A percentile compares a stretch with the other conserved stretches of the same genome.
Conservation (phyloP, 805 yeast species). For the Ogataea ramenticola region DNA sequence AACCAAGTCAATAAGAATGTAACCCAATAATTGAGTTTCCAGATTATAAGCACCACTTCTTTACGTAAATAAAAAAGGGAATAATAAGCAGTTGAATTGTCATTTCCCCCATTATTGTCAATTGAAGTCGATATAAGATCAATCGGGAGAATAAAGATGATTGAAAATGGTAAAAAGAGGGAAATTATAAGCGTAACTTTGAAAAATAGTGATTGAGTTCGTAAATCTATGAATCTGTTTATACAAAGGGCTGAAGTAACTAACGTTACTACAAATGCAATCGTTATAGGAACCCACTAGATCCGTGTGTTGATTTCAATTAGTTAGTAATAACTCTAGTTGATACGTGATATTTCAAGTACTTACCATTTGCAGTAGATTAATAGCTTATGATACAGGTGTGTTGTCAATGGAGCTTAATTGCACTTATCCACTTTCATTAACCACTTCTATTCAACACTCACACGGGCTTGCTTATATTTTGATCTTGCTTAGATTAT, state of each 20-base stretch:
- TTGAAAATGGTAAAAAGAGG: constrained; percentile 68
- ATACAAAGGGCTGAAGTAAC: constrained; percentile 28
- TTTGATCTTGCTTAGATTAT: no score
- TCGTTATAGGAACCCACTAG: constrained; percentile 20
- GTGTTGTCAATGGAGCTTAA: no score
- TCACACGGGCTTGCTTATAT: no score
- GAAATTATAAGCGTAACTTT: constrained; percentile 46
- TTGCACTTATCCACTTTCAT: no score
- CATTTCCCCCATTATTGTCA: constrained; percentile 17
- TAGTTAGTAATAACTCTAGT: no score
- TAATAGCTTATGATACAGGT: no score
- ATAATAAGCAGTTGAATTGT: constrained; percentile 13
- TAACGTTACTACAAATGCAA: constrained; percentile 17
- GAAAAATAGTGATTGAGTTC: constrained; percentile 33
- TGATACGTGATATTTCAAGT: no score
- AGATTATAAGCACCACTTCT: constrained; percentile 41
- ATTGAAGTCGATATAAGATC: constrained; percentile 55
- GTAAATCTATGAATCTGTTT: constrained; percentile 27
- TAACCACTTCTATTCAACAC: no score
- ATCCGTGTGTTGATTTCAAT: no score
- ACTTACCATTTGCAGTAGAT: no score
- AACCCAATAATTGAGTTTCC: constrained; percentile 77
- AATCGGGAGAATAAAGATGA: constrained; percentile 64
- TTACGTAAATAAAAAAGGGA: constrained; percentile 41
- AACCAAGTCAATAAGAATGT: constrained; percentile 79